Percentiles rank a stretch among this genome's conserved stretches.
Conservation (phyloP, 176 grass and related monocot genomes). For the Alloteropsis semialata region DNA sequence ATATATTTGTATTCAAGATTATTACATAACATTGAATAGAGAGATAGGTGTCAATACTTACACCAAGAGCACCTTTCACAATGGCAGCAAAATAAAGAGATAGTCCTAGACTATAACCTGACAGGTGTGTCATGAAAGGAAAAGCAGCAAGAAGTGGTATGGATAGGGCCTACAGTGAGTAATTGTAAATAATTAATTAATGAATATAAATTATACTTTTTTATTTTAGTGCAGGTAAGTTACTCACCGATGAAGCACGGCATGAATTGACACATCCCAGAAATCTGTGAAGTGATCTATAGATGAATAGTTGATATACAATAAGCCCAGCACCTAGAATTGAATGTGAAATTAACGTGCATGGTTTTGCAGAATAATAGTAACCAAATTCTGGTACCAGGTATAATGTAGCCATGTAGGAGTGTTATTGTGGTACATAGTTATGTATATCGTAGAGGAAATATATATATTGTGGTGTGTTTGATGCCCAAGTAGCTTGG, state of each 20-base stretch:
- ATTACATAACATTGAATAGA: background rate
- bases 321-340: constrained; percentile 64
- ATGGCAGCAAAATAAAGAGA: constrained; percentile 46
- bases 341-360: background rate
- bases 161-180: constrained; percentile 35
- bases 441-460: background rate
- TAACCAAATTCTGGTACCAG: background rate
- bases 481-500: background rate
- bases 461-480: background rate
- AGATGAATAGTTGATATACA: constrained; percentile 71
- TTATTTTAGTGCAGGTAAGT: background rate
- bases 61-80: constrained; percentile 47
- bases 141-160: constrained; percentile 64
- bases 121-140: constrained; percentile 66
- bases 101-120: constrained; percentile 41
- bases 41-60: constrained; percentile 34
- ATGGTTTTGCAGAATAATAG: background rate
- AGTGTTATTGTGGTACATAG: background rate
- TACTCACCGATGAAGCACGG: constrained; percentile 47
- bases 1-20: background rate
- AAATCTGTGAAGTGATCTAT: constrained; percentile 34
- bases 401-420: background rate
- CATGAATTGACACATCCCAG: constrained; percentile 44
- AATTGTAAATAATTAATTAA: background rate
- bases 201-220: background rate